Evolutionary conservation across 1,139 yeast species (phyloP).

Genomic region (Candida tetrigidarum): DNA sequence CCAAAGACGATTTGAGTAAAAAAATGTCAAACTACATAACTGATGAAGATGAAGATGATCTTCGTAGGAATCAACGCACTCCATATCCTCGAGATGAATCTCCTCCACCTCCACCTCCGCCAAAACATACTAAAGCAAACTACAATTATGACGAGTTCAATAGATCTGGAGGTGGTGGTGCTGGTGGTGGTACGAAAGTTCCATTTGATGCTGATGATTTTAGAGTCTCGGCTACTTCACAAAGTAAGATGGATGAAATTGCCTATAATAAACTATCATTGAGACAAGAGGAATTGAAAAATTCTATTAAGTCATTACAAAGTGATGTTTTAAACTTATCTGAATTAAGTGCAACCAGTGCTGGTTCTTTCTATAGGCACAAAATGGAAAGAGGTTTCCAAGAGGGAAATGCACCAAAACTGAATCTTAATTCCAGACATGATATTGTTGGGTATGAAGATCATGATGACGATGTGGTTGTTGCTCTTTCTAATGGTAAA

Average conservation of each 20-base stretch:
- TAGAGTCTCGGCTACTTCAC: slow-evolving; percentile 29
- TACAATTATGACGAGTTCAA: slow-evolving; percentile 3
- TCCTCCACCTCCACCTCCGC: slow-evolving; percentile 61
- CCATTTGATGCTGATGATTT: slow-evolving; percentile 49
- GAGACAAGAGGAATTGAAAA: slow-evolving; percentile 45
- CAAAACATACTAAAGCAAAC: slow-evolving; percentile 31
- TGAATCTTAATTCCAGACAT: slow-evolving; percentile 22
- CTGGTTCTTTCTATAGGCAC: slow-evolving; percentile 82
- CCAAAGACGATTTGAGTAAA: slow-evolving; percentile 43
- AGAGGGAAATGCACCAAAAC: slow-evolving; percentile 25
- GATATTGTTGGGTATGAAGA: too few species aligned
- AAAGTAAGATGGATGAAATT: slow-evolving; percentile 31
- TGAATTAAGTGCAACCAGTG: slow-evolving; percentile 87
- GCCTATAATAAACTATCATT: slow-evolving; percentile 31
- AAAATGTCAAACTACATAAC: slow-evolving; percentile 32
- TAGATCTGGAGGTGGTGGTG: too few species aligned
- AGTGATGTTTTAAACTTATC: slow-evolving; percentile 55
- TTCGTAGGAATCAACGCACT: slow-evolving; percentile 15
- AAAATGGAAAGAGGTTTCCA: slow-evolving; percentile 51
- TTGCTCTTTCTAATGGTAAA: too few species aligned
- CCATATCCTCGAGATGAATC: slow-evolving; percentile 19
- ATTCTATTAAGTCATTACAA: slow-evolving; percentile 47
- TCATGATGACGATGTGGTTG: slow-evolving; percentile 16
- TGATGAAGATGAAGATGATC: slow-evolving; percentile 31
- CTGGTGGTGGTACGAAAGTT: slow-evolving; percentile 19